Evolutionary conservation across 352 stramenopile species (phyloP).

Genomic region (Pythium aquatile): DNA sequence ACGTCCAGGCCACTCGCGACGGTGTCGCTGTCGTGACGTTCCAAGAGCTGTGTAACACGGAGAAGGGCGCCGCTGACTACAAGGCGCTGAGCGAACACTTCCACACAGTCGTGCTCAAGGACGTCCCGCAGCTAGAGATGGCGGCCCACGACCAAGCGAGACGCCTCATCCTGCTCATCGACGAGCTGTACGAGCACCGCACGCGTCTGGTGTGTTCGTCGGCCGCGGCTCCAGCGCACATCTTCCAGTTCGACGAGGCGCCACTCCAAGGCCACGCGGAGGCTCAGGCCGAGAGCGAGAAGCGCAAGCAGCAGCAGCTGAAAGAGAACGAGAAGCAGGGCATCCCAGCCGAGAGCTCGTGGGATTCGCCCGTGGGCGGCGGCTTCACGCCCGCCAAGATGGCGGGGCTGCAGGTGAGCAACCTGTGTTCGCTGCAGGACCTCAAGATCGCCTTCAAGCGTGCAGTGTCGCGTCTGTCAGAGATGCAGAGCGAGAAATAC

Average conservation of each 20-base stretch:
- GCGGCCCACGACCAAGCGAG: slow-evolving; percentile 89
- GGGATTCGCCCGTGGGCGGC: slow-evolving; percentile 51
- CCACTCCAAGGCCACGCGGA: slow-evolving; percentile 27
- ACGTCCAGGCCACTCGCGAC: slow-evolving; percentile 39
- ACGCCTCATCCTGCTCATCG: slow-evolving; percentile 96
- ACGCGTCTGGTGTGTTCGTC: slow-evolving; percentile 61
- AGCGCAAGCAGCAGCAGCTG: slow-evolving; percentile 44
- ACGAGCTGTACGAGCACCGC: slow-evolving; percentile 95
- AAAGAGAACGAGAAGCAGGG: slow-evolving; percentile 38
- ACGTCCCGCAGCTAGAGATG: slow-evolving; percentile 87
- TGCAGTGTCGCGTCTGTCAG: slow-evolving; percentile 73
- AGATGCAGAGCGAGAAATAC: slow-evolving; percentile 88
- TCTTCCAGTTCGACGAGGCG: slow-evolving; percentile 74
- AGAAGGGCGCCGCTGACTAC: slow-evolving; percentile 95
- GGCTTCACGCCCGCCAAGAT: slow-evolving; percentile 64
- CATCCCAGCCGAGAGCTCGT: slow-evolving; percentile 63
- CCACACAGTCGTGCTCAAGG: slow-evolving; percentile 87
- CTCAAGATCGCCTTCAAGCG: slow-evolving; percentile 78
- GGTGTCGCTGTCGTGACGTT: slow-evolving; percentile 87
- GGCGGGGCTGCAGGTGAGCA: slow-evolving; percentile 49
- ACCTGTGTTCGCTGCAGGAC: slow-evolving; percentile 70
- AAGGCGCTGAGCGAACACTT: slow-evolving; percentile 92
- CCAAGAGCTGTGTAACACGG: slow-evolving; percentile 91
- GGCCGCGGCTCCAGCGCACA: slow-evolving; percentile 34
- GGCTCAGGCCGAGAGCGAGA: slow-evolving; percentile 34